Conservation (phyloP, 2,329 filamentous ascomycete genomes). For the Verticillium tricorpus region DNA sequence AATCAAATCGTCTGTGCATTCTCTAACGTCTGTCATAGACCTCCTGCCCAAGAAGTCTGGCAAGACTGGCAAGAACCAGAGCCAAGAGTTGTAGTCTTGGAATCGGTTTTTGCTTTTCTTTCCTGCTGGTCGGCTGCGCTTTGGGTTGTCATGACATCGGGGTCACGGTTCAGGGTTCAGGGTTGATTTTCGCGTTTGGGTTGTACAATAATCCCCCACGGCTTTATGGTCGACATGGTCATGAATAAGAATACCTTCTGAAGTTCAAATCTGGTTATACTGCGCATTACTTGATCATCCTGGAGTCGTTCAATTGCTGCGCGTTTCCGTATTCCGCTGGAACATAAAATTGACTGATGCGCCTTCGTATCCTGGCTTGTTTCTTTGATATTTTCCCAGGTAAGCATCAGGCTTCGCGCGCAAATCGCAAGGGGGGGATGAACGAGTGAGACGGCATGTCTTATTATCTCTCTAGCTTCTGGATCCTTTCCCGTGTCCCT, state of each 20-base stretch:
- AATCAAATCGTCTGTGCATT: background rate
- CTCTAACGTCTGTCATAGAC: conserved; percentile 57
- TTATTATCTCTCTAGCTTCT: no score
- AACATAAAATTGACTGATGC: no score
- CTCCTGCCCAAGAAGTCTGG: conserved; percentile 98
- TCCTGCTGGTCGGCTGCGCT: conserved; percentile 53
- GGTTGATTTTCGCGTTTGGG: conserved; percentile 54
- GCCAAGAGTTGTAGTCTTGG: conserved; percentile 80
- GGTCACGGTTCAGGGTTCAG: conserved; percentile 75
- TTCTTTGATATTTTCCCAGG: no score
- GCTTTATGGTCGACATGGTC: conserved; percentile 42
- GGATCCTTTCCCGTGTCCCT: no score
- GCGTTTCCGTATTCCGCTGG: no score
- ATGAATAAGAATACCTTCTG: conserved; percentile 56
- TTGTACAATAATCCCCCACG: conserved; percentile 71
- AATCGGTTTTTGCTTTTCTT: conserved; percentile 50
- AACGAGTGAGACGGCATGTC: no score
- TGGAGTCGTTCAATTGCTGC: no score
- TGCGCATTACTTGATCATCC: no score
- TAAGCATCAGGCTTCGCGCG: no score
- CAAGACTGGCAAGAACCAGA: conserved; percentile 87
- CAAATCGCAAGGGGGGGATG: no score
- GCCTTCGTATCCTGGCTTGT: no score
- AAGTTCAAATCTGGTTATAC: conserved; percentile 25
- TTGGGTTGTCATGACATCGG: conserved; percentile 78